Evolutionary conservation across 1,284 basidiomycete species (phyloP).

Genomic region (Ceratobasidium sp.): DNA sequence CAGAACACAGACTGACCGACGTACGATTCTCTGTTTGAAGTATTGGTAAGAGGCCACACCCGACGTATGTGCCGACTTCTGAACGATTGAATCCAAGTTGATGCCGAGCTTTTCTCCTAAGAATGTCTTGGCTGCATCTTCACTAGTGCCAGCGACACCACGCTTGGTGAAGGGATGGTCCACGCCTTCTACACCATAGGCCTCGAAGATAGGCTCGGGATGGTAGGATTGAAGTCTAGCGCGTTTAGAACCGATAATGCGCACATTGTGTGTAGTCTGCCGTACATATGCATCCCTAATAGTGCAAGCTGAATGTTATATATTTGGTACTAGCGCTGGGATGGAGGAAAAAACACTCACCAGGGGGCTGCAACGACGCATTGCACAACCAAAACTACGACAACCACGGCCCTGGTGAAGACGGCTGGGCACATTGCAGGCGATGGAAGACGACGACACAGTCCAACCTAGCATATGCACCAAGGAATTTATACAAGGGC

Average conservation of each 20-base stretch:
- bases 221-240: not conserved
- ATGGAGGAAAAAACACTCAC: not conserved
- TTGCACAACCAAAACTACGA: not conserved
- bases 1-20: not conserved
- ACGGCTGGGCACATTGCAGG: not conserved
- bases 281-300: not conserved
- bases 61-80: constrained; percentile 54
- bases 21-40: constrained; percentile 58
- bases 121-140: constrained; percentile 55
- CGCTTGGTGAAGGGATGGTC: constrained; percentile 1
- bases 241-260: not conserved
- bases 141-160: not conserved
- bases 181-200: not conserved
- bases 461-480: no score
- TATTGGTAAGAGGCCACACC: constrained; percentile 56
- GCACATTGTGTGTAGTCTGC: constrained; percentile 4
- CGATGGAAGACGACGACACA: not conserved
- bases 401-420: not conserved
- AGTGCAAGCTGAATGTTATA: not conserved
- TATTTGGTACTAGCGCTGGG: no score
- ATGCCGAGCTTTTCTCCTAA: constrained; percentile 53
- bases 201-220: not conserved
- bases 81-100: constrained; percentile 50
- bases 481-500: no score
- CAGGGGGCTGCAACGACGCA: not conserved